Evolutionary conservation across 1,284 basidiomycete genomes (phyloP), one percentile per base, ranked within the genome.

Genomic region (Stereum hirsutum): DNA sequence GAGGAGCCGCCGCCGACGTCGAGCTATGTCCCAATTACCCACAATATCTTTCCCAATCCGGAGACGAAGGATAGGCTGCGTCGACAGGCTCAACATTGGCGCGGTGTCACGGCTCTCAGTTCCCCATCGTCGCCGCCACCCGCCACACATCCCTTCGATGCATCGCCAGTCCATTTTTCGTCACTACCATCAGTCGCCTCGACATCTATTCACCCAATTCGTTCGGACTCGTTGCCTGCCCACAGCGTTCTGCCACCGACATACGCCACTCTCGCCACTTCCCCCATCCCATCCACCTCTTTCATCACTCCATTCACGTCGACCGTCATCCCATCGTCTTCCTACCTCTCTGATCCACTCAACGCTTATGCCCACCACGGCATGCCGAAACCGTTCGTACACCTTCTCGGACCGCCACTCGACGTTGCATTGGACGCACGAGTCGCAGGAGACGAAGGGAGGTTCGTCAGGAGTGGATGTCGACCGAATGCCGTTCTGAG

Each of bases 401-500:
- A 89, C 47, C 70, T 89, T 6, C 60, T 97, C 1, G 87, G 87
- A 0, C 81, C 81, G 0, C 90, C 89, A 0, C 69, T 94, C 47
- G 83, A 83, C 49, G 61, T 96, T 11, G 84, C 87, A 2, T 68
- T 98, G 27, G 94, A 98, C 53, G 75, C 87, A 0, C 66, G 94
- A 12, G 68, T 77, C n/a, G 78, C 78, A n/a, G 91, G 91, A 5
- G 76, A 72, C 46, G 74, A 85, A 46, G 72, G 75, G 0, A 69
- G 89, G 14, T 97, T 88, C 60, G 80, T 85, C 0, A 68, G 94
- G 35, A 86, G 72, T 43, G 89, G 91, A 0, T 98, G 94, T 60
- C 73, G 85, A 50, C 92, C 93, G 6, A 97, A 97, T 54, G 89
- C 85, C 0, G 86, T 94, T 3, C 59, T 97, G 10, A 68, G 89